Base-by-base conservation (phyloP, 345 rosid species). In the Hibiscus tridactylites region DNA sequence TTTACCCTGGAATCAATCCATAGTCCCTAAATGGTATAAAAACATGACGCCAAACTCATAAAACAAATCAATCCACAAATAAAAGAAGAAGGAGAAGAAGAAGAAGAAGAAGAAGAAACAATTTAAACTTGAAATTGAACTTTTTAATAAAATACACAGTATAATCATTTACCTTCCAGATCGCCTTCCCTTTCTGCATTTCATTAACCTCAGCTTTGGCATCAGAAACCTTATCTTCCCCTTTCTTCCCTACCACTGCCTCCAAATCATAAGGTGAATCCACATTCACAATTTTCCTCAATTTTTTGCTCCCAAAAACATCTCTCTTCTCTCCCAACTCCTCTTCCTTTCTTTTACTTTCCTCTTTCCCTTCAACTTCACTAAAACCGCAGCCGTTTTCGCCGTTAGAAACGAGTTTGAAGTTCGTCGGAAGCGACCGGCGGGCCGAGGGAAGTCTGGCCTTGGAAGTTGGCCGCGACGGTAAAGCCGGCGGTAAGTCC, bases 401-500 rank as follows among this genome's bases (percentile, higher is more conserved):
- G 21, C 60, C 71, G 37, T 8, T 9, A 12, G 50, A 63, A 13
- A 74, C 79, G 13, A 76, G 78, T 42, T 63, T 71, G 58, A 85
- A 87, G 84, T 67, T 75, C 3, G 75, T 77, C n/a, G 88, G 93
- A 74, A 93, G 84, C 0, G 96, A 88, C 9, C 86, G 85, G 56
- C 95, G 89, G 1, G 90, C 88, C 0, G 98, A 85, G 0, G 97
- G 98, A 74, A 88, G 87, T 61, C 98, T 82, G 11, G 90, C 97
- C 75, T 84, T 88, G 2, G 97, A 91, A 9, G 80, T 80, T 37
- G 98, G 98, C 58, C 98, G 89, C 11, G 92, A 78, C 52, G 98
- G 98, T 85, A 94, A 82, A 59, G 90, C 93, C 7, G 98, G 98
- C 0, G 98, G 98, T 75, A 85, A 76, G 76, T 94, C 98, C 77